phyloP scores from a whole-genome alignment of 768 basidiomycete genomes.

The Rhizopogon rudus region DNA sequence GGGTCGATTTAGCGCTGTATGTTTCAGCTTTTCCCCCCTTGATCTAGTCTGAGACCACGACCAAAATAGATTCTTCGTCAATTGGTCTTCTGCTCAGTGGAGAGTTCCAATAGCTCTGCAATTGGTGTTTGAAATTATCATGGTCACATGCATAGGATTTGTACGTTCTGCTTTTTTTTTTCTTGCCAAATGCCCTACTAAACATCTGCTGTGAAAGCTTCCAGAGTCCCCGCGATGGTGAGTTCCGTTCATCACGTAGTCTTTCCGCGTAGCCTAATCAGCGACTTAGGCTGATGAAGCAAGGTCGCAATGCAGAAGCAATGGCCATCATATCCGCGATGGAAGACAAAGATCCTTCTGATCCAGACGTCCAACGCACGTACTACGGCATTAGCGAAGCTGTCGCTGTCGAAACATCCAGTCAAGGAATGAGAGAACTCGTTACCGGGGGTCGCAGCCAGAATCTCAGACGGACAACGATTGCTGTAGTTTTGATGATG shows the following conservation, averaged over 20 bases:
- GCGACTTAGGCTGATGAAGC: slow-evolving; percentile 31
- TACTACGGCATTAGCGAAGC: slow-evolving; percentile 35
- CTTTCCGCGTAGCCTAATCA: background rate
- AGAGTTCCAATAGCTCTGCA: slow-evolving; percentile 39
- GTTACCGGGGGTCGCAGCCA: slow-evolving; percentile 34
- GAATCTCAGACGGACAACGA: slow-evolving; percentile 30
- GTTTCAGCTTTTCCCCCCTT: background rate
- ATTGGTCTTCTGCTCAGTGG: slow-evolving; percentile 35
- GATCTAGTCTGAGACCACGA: background rate
- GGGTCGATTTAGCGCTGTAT: slow-evolving; percentile 38
- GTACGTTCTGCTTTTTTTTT: slow-evolving; percentile 14
- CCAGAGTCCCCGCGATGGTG: slow-evolving; percentile 32
- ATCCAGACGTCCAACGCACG: slow-evolving; percentile 28
- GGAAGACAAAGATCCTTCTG: slow-evolving; percentile 29
- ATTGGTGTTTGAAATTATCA: slow-evolving; percentile 32
- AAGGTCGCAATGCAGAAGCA: slow-evolving; percentile 34
- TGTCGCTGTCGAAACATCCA: slow-evolving; percentile 21
- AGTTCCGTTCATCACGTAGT: background rate
- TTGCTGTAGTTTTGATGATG: slow-evolving; percentile 14
- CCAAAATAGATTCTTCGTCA: slow-evolving; percentile 25
- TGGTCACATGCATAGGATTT: slow-evolving; percentile 30
- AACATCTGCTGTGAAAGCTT: slow-evolving; percentile 14
- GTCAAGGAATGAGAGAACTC: slow-evolving; percentile 28
- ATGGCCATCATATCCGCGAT: slow-evolving; percentile 37
- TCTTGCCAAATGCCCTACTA: background rate